These are phyloP conservation scores for Volvox africanus DNA, from an alignment of 139 green algal species.

Conservation along the genomic window DNA sequence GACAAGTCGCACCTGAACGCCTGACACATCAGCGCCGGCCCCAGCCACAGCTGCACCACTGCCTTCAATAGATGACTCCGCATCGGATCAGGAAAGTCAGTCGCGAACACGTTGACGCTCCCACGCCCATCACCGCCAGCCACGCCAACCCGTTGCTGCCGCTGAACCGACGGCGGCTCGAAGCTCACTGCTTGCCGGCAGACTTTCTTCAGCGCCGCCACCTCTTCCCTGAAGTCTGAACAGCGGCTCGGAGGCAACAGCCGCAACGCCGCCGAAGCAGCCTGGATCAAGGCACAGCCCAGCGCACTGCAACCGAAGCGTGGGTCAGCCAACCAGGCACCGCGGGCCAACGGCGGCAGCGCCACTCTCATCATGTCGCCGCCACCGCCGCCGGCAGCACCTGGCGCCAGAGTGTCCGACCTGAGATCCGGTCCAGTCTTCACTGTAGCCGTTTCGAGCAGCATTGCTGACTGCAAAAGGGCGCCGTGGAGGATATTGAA, in stretches of 20 bases:
- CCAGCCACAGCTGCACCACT: slow-evolving; percentile 58
- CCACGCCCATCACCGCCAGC: no score
- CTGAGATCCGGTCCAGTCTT: background rate
- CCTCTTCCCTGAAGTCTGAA: background rate
- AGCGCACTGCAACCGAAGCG: background rate
- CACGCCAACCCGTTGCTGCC: background rate
- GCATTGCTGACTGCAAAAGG: slow-evolving; percentile 72
- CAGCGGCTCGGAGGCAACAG: slow-evolving; percentile 39
- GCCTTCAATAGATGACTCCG: slow-evolving; percentile 52
- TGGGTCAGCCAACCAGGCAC: slow-evolving; percentile 40
- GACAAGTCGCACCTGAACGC: slow-evolving; percentile 16
- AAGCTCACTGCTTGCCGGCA: background rate
- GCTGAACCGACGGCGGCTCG: background rate
- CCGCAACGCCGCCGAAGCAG: slow-evolving; percentile 11
- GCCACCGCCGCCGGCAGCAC: background rate
- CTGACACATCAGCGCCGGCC: slow-evolving; percentile 37
- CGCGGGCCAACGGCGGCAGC: slow-evolving; percentile 33
- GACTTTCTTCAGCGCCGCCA: slow-evolving; percentile 4
- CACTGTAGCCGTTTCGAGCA: slow-evolving; percentile 54
- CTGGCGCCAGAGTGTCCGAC: background rate
- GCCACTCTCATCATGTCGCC: background rate
- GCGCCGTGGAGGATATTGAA: slow-evolving; percentile 70
- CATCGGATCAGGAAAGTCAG: slow-evolving; percentile 58
- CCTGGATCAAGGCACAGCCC: slow-evolving; percentile 8
- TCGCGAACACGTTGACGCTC: background rate